Evolutionary conservation across 805 yeast species (phyloP), one percentile per base, ranked within the genome.

Genomic region (Yamadazyma kitorensis): DNA sequence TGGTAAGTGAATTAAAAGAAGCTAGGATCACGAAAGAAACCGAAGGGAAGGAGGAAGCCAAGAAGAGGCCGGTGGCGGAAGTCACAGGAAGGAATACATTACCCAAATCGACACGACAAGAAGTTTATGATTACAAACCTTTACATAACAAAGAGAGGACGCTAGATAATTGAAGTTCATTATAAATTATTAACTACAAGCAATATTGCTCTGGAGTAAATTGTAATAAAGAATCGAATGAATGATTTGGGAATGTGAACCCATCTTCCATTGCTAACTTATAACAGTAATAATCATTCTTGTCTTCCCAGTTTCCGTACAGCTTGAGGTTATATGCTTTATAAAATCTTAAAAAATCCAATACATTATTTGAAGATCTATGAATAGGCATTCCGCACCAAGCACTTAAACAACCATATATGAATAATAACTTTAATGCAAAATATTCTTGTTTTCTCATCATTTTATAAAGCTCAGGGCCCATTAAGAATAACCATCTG

Each of bases 401-500:
- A 4, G 48, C 21, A 13, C 44, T 36, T 12, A 58, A 25, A 16
- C 51, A 41, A 15, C 55, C 31, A 34, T 48, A 59, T 2, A 39
- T 22, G 33, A 40, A 52, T n/a, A 60, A 32, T 0, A 58, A 11
- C 18, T 59, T 48, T 9, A 52, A 34, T 0, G 59, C 63, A 26
- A 51, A 50, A 24, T 37, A 40, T 22, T 39, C 45, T 27, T 47
- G 34, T n/a, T 43, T 26, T 15, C 52, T 43, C 5, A 54, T 35
- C 34, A 45, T 21, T 5, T 32, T 47, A 9, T 46, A 44, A 19
- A 50, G 46, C 5, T 38, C 42, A 5, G 34, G 36, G 3, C 35
- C 37, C 6, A 55, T 12, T 12, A 50, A n/a, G 11, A 55, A 46
- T 9, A 59, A 32, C 54, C 60, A 55, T 31, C 52, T 39, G 41